phyloP scores from a whole-genome alignment of 163 green algal species.

The Volvox carteri region DNA sequence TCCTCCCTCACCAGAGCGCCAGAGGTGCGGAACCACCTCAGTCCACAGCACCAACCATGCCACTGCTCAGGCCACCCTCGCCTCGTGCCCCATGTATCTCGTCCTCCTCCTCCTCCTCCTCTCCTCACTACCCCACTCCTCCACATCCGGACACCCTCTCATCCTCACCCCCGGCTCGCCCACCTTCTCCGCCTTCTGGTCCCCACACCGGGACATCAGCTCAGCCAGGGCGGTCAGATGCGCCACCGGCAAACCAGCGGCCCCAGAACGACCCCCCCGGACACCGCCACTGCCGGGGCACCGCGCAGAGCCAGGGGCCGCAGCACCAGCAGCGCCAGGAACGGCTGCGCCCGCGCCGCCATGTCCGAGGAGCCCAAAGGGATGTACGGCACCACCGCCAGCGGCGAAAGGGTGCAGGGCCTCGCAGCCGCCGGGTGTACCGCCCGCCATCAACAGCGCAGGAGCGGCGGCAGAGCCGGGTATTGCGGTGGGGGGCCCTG shows the following conservation, averaged over 20 bases:
- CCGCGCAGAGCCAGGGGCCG: background rate
- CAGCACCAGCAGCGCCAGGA: background rate
- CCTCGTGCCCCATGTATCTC: background rate
- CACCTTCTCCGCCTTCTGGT: conserved; percentile 36
- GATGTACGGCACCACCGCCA: background rate
- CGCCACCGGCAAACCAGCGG: background rate
- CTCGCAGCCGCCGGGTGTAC: background rate
- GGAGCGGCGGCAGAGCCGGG: no score
- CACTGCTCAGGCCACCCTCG: no score
- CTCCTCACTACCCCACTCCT: background rate
- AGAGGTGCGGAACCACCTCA: no score
- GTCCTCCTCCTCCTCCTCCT: background rate
- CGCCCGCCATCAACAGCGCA: background rate
- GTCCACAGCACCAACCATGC: no score
- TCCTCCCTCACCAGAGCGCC: no score
- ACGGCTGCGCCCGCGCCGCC: background rate
- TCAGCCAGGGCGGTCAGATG: conserved; percentile 4
- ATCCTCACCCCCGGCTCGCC: background rate
- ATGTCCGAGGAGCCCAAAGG: background rate
- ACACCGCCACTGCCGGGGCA: background rate
- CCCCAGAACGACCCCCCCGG: no score
- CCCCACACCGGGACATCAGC: background rate
- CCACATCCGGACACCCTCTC: background rate
- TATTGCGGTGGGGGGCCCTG: no score
- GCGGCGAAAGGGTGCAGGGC: background rate